A percentile compares a stretch with the other conserved stretches of the same genome.
These are phyloP conservation scores for Penicillium sp. DNA, from an alignment of 2,329 filamentous ascomycete genomes.

Conservation along the genomic window DNA sequence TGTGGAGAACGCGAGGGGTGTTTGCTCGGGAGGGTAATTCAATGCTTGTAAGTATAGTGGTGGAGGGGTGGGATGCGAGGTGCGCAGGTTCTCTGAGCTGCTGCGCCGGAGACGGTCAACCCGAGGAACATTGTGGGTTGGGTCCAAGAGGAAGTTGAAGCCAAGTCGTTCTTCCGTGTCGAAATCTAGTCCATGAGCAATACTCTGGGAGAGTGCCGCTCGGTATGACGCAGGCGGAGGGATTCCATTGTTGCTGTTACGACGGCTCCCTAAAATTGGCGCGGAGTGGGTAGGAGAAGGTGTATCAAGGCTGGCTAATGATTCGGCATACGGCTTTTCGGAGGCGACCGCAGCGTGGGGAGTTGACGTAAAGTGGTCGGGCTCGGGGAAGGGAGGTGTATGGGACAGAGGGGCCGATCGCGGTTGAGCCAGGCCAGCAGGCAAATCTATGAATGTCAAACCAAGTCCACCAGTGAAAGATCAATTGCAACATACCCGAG, in stretches of 20 bases:
- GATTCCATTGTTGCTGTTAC: slow-evolving; percentile 23
- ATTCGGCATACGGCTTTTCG: slow-evolving; percentile 32
- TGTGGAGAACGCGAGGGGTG: slow-evolving; percentile 36
- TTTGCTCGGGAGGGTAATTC: slow-evolving; percentile 25
- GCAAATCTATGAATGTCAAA: slow-evolving; percentile 16
- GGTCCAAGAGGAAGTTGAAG: slow-evolving; percentile 70
- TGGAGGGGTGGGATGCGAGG: slow-evolving; percentile 24
- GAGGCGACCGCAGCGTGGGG: slow-evolving; percentile 16
- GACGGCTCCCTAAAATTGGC: slow-evolving; percentile 24
- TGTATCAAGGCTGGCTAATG: slow-evolving; percentile 29
- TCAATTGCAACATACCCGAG: slow-evolving; percentile 38
- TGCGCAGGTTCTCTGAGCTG: slow-evolving; percentile 26
- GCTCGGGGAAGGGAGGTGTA: slow-evolving; percentile 29
- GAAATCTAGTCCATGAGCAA: slow-evolving; percentile 59
- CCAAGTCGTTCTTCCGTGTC: slow-evolving; percentile 63
- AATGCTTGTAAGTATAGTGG: slow-evolving; percentile 26
- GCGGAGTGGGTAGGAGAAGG: slow-evolving; percentile 32
- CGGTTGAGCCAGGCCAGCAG: slow-evolving; percentile 17
- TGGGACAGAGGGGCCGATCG: slow-evolving; percentile 17
- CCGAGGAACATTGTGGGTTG: slow-evolving; percentile 55
- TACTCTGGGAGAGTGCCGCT: slow-evolving; percentile 44
- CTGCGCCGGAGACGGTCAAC: slow-evolving; percentile 48
- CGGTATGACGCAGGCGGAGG: slow-evolving; percentile 34
- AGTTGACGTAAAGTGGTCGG: slow-evolving; percentile 22
- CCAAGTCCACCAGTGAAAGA: background rate